Base-by-base conservation (phyloP, 805 yeast genomes). In the Hanseniaspora thailandica region DNA sequence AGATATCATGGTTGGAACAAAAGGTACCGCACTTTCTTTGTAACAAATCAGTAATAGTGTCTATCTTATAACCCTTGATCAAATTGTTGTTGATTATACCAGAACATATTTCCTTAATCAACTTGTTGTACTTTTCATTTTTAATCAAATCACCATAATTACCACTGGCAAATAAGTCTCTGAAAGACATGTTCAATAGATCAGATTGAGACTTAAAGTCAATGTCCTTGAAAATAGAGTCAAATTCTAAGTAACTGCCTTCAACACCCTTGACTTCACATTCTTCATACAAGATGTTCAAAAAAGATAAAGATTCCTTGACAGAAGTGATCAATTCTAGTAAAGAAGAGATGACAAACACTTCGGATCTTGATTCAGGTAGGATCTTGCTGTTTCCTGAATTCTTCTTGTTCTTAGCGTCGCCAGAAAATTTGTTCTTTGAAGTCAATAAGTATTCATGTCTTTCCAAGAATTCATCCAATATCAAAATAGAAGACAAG, bases 11-110 rank as follows among this genome's bases (percentile, higher is more conserved):
- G 15, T 95, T 80, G 0, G 97, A 86, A 63, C 97, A 93, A 67
- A 88, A 93, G 0, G 95, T 81, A 1, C 95, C 95, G 71, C 98
- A 93, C 56, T 90, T 81, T 52, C 86, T 94, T 67, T 93, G 96
- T 49, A 93, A 71, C 1, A 89, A 80, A 34, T 82, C 80, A 0
- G 97, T 95, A 49, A 90, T 86, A 55, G 83, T 73, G 63, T 90
- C 97, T 44, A 93, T 90, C 0, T 95, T 84, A 4, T 86, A 90
- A n/a, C 98, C 97, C 58, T 85, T 80, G 36, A 86, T 75, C 55
- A 93, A 88, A 59, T 85, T 86, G 64, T 84, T 84, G 67, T 89
- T 89, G 57, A 93, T 88, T 35, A 93, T 80, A 1, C 96, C 84
- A 1, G 95, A 83, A 44, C 93, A 76, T 35, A 94, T 78, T 60